Evolutionary conservation across 768 basidiomycete species (phyloP), one percentile per base, ranked within the genome.

Genomic region (Termitomyces sp.): DNA sequence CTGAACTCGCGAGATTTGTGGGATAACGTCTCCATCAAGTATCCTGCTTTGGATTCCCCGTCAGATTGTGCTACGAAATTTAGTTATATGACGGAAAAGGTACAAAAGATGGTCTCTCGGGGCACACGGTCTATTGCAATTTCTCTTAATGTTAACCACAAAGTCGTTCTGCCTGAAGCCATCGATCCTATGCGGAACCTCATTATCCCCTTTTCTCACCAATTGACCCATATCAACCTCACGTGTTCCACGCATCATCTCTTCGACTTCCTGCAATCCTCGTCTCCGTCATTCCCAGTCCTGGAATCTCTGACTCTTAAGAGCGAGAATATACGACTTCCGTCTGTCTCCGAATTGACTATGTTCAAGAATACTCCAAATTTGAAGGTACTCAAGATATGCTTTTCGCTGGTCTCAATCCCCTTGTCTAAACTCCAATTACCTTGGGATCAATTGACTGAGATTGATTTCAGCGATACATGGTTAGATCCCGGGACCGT

Each of bases 151-250:
- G n/a, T 18, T 22, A 27, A 18, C 7, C 33, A 22, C 24, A n/a
- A 12, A 0, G n/a, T 5, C 24, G 2, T 24, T 33, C 30, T 44
- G 10, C 56, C 40, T 12, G 26, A 43, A n/a, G 40, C 40, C 14
- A 22, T 18, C 6, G 24, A 50, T 26, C 56, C 56, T 18, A 18
- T 57, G 16, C n/a, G 22, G 34, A 44, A 36, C 13, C 40, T 57
- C 32, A 13, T 51, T n/a, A 6, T 51, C 18, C 56, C 56, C 33
- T 57, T 57, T 43, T 43, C 48, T 4, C 48, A 40, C 30, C 56
- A 51, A 20, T 30, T 57, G 0, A 44, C 32, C 4, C 48, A 43
- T 36, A 57, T 57, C 22, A 16, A 26, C 5, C 37, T 57, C 33
- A 26, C 9, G 30, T 44, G 39, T 34, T 34, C 56, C 6, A 43